Conservation (phyloP, 2,329 filamentous ascomycete genomes). For the Paraphaeosphaeria minitans region DNA sequence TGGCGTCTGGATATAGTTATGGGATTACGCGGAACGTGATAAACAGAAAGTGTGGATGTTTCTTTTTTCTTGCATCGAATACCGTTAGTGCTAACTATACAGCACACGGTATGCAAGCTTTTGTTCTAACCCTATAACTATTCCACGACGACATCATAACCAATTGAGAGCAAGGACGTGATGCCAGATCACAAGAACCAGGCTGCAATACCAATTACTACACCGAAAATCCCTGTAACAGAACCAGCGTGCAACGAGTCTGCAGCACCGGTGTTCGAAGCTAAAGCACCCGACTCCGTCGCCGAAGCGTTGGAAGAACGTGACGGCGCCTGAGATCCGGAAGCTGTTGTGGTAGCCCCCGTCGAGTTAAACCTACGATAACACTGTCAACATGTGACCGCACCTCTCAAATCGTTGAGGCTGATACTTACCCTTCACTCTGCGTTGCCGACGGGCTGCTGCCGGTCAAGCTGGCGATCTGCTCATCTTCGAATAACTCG, state of each 20-base stretch:
- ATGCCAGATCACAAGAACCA: conserved; percentile 9
- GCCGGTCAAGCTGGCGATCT: conserved; percentile 19
- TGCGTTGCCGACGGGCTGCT: not conserved
- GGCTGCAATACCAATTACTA: conserved; percentile 9
- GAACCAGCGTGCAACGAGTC: not conserved
- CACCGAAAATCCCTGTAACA: conserved; percentile 1
- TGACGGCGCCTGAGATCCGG: not conserved
- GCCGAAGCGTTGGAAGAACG: not conserved
- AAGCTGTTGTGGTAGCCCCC: not conserved
- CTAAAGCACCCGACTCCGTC: not conserved
- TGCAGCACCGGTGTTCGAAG: not conserved
- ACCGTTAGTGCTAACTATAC: too few species aligned
- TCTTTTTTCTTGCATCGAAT: too few species aligned
- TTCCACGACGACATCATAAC: not conserved
- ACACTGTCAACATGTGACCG: not conserved
- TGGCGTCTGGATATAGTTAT: too few species aligned
- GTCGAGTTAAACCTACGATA: not conserved
- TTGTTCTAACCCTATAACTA: too few species aligned
- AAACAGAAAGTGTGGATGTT: too few species aligned
- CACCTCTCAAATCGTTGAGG: not conserved
- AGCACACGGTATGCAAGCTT: too few species aligned
- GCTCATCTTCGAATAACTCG: conserved; percentile 20
- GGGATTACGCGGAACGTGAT: too few species aligned
- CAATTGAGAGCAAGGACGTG: not conserved
- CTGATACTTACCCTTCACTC: not conserved